Evolutionary conservation across 345 rosid species (phyloP).

Genomic region (Eucalyptus paniculata): DNA sequence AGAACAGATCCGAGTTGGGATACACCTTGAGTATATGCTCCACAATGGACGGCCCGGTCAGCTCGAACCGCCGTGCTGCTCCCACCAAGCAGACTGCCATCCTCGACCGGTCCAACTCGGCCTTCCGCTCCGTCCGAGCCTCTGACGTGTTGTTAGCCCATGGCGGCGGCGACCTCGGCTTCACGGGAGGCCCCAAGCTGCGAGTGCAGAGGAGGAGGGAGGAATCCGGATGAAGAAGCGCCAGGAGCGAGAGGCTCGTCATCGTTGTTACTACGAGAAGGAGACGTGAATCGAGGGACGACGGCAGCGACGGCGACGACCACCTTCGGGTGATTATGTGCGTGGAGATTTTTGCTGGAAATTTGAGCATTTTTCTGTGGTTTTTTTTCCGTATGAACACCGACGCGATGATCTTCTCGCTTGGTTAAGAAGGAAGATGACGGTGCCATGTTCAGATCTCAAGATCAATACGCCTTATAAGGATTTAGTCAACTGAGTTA

Average conservation of each 20-base stretch:
- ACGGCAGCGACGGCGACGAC: neutral
- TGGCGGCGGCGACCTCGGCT: neutral
- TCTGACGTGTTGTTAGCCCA: neutral
- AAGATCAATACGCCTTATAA: neutral
- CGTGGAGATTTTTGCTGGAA: neutral
- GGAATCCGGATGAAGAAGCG: neutral
- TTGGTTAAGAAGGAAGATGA: neutral
- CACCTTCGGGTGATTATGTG: neutral
- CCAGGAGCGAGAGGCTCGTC: neutral
- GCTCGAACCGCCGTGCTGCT: conserved; percentile 85
- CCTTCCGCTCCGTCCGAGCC: neutral
- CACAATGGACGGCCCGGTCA: conserved; percentile 81
- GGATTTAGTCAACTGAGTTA: neutral
- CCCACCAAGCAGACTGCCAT: conserved; percentile 93
- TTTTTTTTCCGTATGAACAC: neutral
- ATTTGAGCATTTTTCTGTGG: neutral
- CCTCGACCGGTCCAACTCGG: conserved; percentile 24
- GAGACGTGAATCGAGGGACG: neutral
- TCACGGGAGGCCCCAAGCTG: neutral
- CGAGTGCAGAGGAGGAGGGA: neutral
- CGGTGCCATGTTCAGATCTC: neutral
- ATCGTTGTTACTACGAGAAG: neutral
- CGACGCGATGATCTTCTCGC: neutral
- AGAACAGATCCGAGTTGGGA: conserved; percentile 78
- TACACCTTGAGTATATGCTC: conserved; percentile 49